Evolutionary conservation across 148 eudicot genomes (phyloP), one percentile per base, ranked within the genome.

Genomic region (Drosera capensis): DNA sequence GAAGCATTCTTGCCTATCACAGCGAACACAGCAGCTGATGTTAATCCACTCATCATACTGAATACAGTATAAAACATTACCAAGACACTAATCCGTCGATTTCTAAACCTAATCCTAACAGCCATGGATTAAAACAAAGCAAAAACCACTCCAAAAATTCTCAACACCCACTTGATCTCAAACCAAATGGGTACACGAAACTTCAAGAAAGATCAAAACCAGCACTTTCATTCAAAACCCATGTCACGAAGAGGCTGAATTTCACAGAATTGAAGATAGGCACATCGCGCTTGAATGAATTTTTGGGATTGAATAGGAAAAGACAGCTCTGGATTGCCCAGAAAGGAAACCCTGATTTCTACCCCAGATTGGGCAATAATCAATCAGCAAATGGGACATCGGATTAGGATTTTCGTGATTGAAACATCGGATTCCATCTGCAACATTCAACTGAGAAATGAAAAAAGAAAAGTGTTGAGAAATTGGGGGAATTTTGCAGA

Each of bases 401-500:
- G 51, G 36, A 14, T 48, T 60, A 54, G 60, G 67, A 53, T 38
- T 61, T 52, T 62, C 22, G 20, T 8, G 46, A 82, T 78, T 42
- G 72, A 71, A 59, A 83, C 94, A 79, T 83, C 94, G 69, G 72
- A 70, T 79, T 79, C 94, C 94, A 83, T 83, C 31, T 38, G 68
- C 61, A 55, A 55, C 45, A 26, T 44, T 37, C n/a, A n/a, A n/a
- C n/a, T n/a, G n/a, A n/a, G n/a, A n/a, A 45, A 34, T 34, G 38
- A 15, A 11, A 34, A 34, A 11, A 9, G 9, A 28, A 28, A 28
- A 28, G 6, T 34, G 11, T 4, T 13, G 13, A 2, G 38, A 34
- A n/a, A n/a, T n/a, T 34, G 11, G 38, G n/a, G n/a, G 9, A 34
- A 34, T 11, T n/a, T 34, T 3, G 13, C 11, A 4, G 38, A 15